A percentile compares a stretch with the other conserved stretches of the same genome.
These are phyloP conservation scores for Cryptosporidium xiaoi DNA, from an alignment of 169 alveolate species.

Conservation along the genomic window DNA sequence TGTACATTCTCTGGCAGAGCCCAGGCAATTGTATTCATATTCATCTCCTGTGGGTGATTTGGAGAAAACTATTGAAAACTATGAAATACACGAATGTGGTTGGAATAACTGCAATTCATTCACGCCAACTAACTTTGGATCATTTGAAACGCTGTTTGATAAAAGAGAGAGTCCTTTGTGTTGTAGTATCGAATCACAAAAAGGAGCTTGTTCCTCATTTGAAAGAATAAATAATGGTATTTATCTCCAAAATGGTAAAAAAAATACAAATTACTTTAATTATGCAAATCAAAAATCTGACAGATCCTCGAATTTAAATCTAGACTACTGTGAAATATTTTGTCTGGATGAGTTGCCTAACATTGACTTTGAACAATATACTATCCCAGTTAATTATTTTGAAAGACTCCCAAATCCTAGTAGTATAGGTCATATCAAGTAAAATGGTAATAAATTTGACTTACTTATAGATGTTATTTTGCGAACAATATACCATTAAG, in stretches of 20 bases:
- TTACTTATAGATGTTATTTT: too few relatives aligned
- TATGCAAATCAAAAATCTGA: slow-evolving; percentile 29
- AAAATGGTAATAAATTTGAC: background rate
- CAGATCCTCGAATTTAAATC: slow-evolving; percentile 13
- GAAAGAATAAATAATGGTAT: slow-evolving; percentile 23
- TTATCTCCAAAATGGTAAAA: background rate
- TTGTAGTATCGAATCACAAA: slow-evolving; percentile 9
- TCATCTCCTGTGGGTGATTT: slow-evolving; percentile 73
- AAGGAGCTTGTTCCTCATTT: slow-evolving; percentile 14
- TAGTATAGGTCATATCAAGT: slow-evolving; percentile 23
- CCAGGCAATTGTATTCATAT: slow-evolving; percentile 24
- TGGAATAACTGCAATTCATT: slow-evolving; percentile 22
- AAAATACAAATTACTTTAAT: slow-evolving; percentile 2
- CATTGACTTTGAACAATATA: slow-evolving; percentile 31
- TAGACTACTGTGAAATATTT: slow-evolving; percentile 3
- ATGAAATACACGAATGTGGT: slow-evolving; percentile 3
- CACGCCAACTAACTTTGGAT: slow-evolving; percentile 51
- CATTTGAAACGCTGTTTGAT: slow-evolving; percentile 27
- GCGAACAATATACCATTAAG: too few relatives aligned
- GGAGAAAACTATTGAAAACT: slow-evolving; percentile 62
- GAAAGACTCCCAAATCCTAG: slow-evolving; percentile 15
- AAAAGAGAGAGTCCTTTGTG: slow-evolving; percentile 51
- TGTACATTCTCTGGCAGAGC: slow-evolving; percentile 45
- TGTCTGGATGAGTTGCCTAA: slow-evolving; percentile 16
- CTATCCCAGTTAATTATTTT: slow-evolving; percentile 1